Percentiles rank a stretch among this genome's conserved stretches.
Evolutionary conservation across 2,329 filamentous ascomycete species (phyloP).

Genomic region (Thielaviopsis punctulata): DNA sequence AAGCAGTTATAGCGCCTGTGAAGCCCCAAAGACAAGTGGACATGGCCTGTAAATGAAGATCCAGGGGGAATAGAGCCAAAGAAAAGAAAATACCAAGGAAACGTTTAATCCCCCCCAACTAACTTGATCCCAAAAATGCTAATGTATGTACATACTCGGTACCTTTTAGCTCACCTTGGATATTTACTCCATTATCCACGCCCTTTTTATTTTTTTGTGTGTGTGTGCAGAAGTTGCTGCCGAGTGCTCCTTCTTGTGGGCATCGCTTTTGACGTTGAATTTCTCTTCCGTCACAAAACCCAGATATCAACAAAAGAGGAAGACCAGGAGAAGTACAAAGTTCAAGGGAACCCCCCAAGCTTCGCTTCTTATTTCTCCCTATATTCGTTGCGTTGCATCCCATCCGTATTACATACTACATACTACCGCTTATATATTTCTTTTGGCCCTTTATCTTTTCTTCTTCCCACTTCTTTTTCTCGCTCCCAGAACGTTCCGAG

Average conservation of each 20-base stretch:
- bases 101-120: background rate
- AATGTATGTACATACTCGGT: background rate
- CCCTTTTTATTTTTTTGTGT: background rate
- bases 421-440: background rate
- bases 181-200: background rate
- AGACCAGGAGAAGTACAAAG: background rate
- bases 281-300: background rate
- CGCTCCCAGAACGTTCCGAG: background rate
- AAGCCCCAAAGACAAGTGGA: background rate
- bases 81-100: background rate
- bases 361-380: background rate
- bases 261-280: background rate
- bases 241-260: background rate
- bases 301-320: background rate
- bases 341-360: background rate
- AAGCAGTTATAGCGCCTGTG: too few relatives aligned
- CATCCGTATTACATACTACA: background rate
- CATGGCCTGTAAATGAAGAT: background rate
- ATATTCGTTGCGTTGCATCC: background rate
- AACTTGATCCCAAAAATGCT: background rate
- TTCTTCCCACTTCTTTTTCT: background rate
- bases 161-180: background rate
- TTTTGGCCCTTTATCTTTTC: background rate
- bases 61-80: background rate
- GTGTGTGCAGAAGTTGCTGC: background rate